phyloP scores from a whole-genome alignment of 2,329 filamentous ascomycete species.

The Trichoderma atrobrunneum region DNA sequence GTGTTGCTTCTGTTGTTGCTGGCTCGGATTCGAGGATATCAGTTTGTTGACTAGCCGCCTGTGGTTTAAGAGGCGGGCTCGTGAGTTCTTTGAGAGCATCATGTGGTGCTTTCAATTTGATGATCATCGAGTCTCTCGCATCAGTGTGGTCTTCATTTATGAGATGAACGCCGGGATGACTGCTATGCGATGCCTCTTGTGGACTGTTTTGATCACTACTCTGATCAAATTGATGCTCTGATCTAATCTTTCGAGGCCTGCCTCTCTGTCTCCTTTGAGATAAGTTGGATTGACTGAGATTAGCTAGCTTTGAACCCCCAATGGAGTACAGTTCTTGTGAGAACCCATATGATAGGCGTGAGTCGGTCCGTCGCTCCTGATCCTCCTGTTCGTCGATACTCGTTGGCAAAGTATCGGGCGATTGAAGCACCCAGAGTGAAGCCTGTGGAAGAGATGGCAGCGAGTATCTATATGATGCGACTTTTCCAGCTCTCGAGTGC shows the following conservation, averaged over 20 bases:
- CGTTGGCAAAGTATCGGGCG: neutral
- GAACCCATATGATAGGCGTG: slow-evolving; percentile 18
- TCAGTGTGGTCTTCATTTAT: neutral
- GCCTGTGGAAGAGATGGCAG: slow-evolving; percentile 24
- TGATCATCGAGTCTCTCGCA: neutral
- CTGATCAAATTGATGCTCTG: neutral
- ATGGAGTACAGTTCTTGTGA: neutral
- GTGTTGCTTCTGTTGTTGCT: neutral
- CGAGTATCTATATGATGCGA: slow-evolving; percentile 37
- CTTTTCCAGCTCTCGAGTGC: slow-evolving; percentile 36
- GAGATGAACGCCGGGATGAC: neutral
- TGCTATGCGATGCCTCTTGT: neutral
- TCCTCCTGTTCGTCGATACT: neutral
- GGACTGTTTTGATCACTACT: neutral
- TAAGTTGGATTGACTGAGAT: slow-evolving; percentile 28
- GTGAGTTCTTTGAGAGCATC: neutral
- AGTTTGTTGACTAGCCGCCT: neutral
- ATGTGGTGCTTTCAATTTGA: neutral
- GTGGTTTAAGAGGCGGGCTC: neutral
- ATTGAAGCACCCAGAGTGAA: neutral
- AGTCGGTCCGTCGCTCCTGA: neutral
- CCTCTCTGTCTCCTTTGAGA: slow-evolving; percentile 28
- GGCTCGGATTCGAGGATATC: neutral
- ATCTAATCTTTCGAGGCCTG: slow-evolving; percentile 29
- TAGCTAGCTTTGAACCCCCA: slow-evolving; percentile 24